Evolutionary conservation across 2,329 filamentous ascomycete species (phyloP), one percentile per base, ranked within the genome.

Genomic region (Trichoderma simmonsii): DNA sequence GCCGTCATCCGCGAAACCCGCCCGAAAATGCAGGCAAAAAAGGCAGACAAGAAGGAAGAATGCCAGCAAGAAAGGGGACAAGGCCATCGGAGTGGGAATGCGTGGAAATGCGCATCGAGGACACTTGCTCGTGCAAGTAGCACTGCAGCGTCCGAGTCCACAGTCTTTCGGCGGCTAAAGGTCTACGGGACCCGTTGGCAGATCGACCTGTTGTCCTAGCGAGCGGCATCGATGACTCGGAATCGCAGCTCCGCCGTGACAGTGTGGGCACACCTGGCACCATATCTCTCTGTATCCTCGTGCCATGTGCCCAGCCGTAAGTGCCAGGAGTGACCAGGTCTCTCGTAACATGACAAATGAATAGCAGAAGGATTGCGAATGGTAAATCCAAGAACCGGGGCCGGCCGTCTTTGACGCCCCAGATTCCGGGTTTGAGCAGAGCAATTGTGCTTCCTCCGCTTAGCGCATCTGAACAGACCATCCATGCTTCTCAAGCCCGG

Each of bases 401-500:
- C 21, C 51, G 48, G 30, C 48, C 21, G 30, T 51, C 26, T 32
- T 26, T 26, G 18, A 18, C 6, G 51, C 63, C 26, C 30, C 30
- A 26, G 59, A 24, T 39, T 21, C 24, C n/a, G 15, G 24, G 63
- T 51, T 56, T 56, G 4, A 34, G 48, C 14, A 56, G 8, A 21
- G n/a, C 11, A 24, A 28, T 32, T n/a, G 34, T 68, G 34, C 48
- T 36, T 43, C 32, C 48, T 56, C 48, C 54, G 24, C 26, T 26
- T 43, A 68, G 51, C 54, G 63, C 63, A 68, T 68, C 65, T 68
- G 54, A n/a, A 39, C 54, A 26, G 57, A 62, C 61, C 57, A 69
- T 61, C 61, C 56, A 70, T 62, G 39, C 30, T 62, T 71, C 61
- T 65, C 54, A 54, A 71, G 39, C 72, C 66, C 66, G 70, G 65